phyloP scores from a whole-genome alignment of 805 yeast genomes.

The Saturnispora galanensis region DNA sequence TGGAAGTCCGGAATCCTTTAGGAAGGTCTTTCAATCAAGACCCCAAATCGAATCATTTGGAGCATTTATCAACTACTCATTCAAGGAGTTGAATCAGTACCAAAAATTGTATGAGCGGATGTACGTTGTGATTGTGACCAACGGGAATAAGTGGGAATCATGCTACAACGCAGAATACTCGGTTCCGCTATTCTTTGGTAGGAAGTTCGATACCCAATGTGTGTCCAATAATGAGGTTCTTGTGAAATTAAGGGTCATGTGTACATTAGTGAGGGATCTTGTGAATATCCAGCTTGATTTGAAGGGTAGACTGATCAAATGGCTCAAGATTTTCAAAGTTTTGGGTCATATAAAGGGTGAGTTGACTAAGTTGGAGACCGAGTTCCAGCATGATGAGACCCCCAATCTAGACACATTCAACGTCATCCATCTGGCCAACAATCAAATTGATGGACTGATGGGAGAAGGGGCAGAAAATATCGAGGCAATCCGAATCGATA shows the following conservation, averaged over 20 bases:
- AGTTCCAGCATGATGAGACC: background rate
- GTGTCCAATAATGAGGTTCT: background rate
- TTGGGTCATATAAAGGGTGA: slow-evolving; percentile 1
- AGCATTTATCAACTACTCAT: slow-evolving; percentile 38
- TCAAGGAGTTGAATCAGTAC: slow-evolving; percentile 32
- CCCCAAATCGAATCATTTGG: slow-evolving; percentile 36
- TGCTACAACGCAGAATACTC: background rate
- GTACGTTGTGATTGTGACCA: slow-evolving; percentile 19
- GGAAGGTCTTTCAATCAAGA: slow-evolving; percentile 18
- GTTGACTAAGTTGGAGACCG: background rate
- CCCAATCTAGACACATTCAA: background rate
- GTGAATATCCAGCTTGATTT: slow-evolving; percentile 27
- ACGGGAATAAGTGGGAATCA: slow-evolving; percentile 28
- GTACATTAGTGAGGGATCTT: slow-evolving; percentile 30
- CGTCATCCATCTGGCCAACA: slow-evolving; percentile 1
- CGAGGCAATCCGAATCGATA: slow-evolving; percentile 6
- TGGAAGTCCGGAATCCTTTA: background rate
- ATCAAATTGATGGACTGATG: slow-evolving; percentile 9
- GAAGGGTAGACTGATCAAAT: slow-evolving; percentile 1
- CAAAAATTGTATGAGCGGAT: slow-evolving; percentile 25
- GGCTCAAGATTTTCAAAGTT: slow-evolving; percentile 4
- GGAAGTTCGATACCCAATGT: background rate
- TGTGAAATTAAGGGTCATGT: background rate
- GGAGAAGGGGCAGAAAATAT: slow-evolving; percentile 1
- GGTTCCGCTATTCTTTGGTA: too few relatives aligned